Base-by-base conservation (phyloP, 2,329 filamentous ascomycete genomes). In the Daldinia eschscholtzii region DNA sequence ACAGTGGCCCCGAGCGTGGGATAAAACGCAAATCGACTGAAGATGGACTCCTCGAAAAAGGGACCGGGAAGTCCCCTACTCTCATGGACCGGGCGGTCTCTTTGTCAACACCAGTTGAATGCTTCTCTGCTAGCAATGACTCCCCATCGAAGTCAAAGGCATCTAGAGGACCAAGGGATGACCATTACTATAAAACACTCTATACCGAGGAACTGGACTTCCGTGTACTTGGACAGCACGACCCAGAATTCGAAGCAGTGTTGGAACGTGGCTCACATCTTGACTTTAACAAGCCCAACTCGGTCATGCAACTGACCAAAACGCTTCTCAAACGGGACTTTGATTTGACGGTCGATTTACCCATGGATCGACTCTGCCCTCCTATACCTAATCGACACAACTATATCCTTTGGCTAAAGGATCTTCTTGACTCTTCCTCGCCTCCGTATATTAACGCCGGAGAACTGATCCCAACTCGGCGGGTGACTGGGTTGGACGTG, bases 351-450 rank as follows among this genome's bases (percentile, higher is more conserved):
- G 81, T 98, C 13, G 84, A 91, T 5, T 83, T 98, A 0, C 94
- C 94, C 0, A 81, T 87, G 28, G 90, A 97, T 78, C 86, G 95
- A 23, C 84, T 99, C 0, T 98, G 95, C 77, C 96, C 95, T 12
- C 93, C 94, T 1, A 92, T 97, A 1, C 85, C 86, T 0, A 88
- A 88, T 68, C 89, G 94, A 57, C 91, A 97, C 79, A 96, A 95
- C 76, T 99, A 99, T 78, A 88, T 98, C 20, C 83, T 94, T 7
- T 98, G 94, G 94, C 83, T 98, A 1, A 93, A 97, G 75, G 85
- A 87, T 2, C 86, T 99, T 0, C 78, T 98, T 6, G 93, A 97
- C 75, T 90, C 89, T 0, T 91, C 90, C 0, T 83, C 82, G 0
- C 91, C 88, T 72, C 72, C 70, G 1, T 63, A 62, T 41, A 18